Evolutionary conservation across 2,329 filamentous ascomycete species (phyloP), one percentile per base, ranked within the genome.

Genomic region (Botryotinia globosa): DNA sequence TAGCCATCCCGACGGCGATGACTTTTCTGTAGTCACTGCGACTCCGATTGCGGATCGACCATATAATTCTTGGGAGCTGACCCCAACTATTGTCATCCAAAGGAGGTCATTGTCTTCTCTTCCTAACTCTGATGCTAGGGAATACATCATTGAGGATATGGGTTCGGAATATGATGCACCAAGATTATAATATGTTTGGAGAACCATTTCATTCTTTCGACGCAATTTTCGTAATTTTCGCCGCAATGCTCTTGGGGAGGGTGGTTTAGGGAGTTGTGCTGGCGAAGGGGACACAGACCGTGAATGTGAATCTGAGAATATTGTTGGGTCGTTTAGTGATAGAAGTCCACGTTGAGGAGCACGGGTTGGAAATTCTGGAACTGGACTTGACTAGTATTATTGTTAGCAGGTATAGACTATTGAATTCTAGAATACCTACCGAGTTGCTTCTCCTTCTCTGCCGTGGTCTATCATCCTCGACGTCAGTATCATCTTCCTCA

Each of bases 51-150:
- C 93, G 32, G 93, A 95, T 72, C 93, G 90, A 25, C 94, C 94
- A 76, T 96, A 97, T 0, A 98, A 87, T 80, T 98, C 94, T 82
- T 97, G 91, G 25, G 94, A 97, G n/a, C 92, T 94, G 51, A 97
- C 93, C 9, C 96, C 96, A 39, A 99, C 93, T 79, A 98, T 97
- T 9, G 94, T 90, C 73, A 97, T 87, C 96, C 96, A 99, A 22
- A 99, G 86, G 34, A 98, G 86, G 78, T 99, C 94, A 78, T 98
- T 99, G 81, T 98, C 95, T 85, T 98, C 96, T 70, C 94, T 92
- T 75, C 96, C 96, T 10, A 99, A 88, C 80, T 98, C 96, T 1
- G 94, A 97, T 1, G 95, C 96, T 22, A 99, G 86, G 0, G 94
- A 97, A 82, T 98, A 99, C 80, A 98, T 89, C 84, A 98, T 91